Conservation (phyloP, 1,284 basidiomycete genomes). For the Microbotryomycetes sp. region DNA sequence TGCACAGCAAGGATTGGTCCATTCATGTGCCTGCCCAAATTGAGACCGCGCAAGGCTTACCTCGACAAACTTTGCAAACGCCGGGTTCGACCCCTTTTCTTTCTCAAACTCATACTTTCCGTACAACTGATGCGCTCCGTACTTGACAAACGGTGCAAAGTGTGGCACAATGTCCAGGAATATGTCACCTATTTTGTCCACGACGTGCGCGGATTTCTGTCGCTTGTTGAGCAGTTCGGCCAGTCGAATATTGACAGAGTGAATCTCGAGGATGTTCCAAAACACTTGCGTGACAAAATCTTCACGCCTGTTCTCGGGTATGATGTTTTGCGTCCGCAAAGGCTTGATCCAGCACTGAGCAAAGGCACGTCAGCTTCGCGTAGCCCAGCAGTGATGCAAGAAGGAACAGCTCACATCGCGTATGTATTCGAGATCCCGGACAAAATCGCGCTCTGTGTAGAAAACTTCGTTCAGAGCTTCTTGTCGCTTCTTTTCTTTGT, state of each 20-base stretch:
- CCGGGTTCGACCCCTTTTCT: conserved; percentile 86
- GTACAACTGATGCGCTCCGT: conserved; percentile 94
- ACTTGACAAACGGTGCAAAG: conserved; percentile 87
- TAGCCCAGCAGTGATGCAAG: not conserved
- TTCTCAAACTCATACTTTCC: conserved; percentile 99
- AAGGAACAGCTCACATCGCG: conserved; percentile 63
- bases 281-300: conserved; percentile 93
- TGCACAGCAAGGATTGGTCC: conserved; percentile 39
- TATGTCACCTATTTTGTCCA: conserved; percentile 87
- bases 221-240: conserved; percentile 91
- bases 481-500: conserved; percentile 89
- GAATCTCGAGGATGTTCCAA: conserved; percentile 95
- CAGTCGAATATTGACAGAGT: conserved; percentile 79
- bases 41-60: conserved; percentile 44
- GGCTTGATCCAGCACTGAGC: conserved; percentile 81
- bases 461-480: conserved; percentile 99
- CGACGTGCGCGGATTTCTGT: conserved; percentile 88
- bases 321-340: conserved; percentile 62
- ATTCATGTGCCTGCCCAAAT: not conserved
- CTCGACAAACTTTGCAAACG: conserved; percentile 96
- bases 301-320: conserved; percentile 66
- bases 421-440: conserved; percentile 94
- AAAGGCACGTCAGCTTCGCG: not conserved
- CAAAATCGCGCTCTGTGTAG: conserved; percentile 96
- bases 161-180: conserved; percentile 79